Conservation (phyloP, 1,139 yeast species). For the Lodderomyces parapsilosis region DNA sequence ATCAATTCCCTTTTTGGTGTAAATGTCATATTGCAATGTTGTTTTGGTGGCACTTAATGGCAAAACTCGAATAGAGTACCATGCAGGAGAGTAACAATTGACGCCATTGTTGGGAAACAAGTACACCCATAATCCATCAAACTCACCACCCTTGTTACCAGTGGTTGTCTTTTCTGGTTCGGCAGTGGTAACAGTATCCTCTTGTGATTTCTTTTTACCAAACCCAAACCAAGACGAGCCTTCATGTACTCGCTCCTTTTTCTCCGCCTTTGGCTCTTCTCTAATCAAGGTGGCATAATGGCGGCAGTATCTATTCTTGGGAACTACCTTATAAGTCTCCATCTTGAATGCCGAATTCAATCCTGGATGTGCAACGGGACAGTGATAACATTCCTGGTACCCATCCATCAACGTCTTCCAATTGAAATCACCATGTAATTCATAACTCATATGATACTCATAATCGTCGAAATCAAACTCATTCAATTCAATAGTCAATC, state of each 20-base stretch:
- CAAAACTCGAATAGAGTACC: slow-evolving; percentile 61
- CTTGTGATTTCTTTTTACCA: slow-evolving; percentile 27
- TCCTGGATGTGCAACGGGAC: slow-evolving; percentile 68
- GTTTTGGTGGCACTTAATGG: slow-evolving; percentile 55
- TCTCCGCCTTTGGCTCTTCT: slow-evolving; percentile 14
- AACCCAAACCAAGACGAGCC: slow-evolving; percentile 49
- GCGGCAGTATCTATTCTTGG: slow-evolving; percentile 57
- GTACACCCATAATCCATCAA: slow-evolving; percentile 62
- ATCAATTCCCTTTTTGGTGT: slow-evolving; percentile 57
- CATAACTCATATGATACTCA: slow-evolving; percentile 66
- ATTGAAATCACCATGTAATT: slow-evolving; percentile 59
- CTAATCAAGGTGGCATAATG: slow-evolving; percentile 41
- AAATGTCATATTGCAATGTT: slow-evolving; percentile 57
- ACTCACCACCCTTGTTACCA: slow-evolving; percentile 49
- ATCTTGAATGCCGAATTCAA: slow-evolving; percentile 55
- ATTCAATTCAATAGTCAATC: slow-evolving; percentile 49
- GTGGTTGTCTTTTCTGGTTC: slow-evolving; percentile 7
- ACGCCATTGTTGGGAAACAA: slow-evolving; percentile 58
- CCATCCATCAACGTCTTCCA: slow-evolving; percentile 71
- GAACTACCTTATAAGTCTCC: slow-evolving; percentile 65
- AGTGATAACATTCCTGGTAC: slow-evolving; percentile 65
- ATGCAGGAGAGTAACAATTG: slow-evolving; percentile 65
- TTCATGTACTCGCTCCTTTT: slow-evolving; percentile 13
- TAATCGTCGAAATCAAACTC: slow-evolving; percentile 60
- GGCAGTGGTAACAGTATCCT: background rate